These are phyloP conservation scores for Cladophialophora chaetospira DNA, from an alignment of 2,329 filamentous ascomycete genomes.

Conservation along the genomic window DNA sequence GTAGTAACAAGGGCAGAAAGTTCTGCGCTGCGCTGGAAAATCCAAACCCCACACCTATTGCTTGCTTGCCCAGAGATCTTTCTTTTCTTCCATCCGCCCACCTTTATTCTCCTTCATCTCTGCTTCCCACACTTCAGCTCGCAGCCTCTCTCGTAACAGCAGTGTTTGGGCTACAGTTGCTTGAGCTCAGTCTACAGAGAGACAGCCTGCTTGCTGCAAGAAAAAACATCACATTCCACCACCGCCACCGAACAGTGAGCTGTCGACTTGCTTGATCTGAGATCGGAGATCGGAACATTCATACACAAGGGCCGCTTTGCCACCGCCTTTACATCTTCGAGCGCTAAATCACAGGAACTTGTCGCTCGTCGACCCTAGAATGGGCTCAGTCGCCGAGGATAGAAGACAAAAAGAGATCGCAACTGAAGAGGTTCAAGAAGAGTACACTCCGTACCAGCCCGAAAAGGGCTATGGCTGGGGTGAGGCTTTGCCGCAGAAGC, in stretches of 20 bases:
- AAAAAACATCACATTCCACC: not conserved
- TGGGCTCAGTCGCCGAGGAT: slow-evolving; percentile 53
- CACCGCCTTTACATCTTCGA: not conserved
- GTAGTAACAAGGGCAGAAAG: slow-evolving; percentile 12
- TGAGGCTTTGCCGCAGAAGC: slow-evolving; percentile 91
- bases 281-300: not conserved
- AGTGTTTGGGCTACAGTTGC: slow-evolving; percentile 12
- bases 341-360: not conserved
- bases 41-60: slow-evolving; percentile 22
- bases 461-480: slow-evolving; percentile 83
- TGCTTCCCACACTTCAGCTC: slow-evolving; percentile 22
- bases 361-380: slow-evolving; percentile 41
- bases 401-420: slow-evolving; percentile 49
- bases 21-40: slow-evolving; percentile 12
- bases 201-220: slow-evolving; percentile 26
- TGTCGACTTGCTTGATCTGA: not conserved
- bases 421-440: slow-evolving; percentile 48
- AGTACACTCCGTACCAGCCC: slow-evolving; percentile 57
- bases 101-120: slow-evolving; percentile 15
- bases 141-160: not conserved
- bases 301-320: not conserved
- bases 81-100: slow-evolving; percentile 24
- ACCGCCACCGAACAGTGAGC: not conserved
- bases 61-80: slow-evolving; percentile 23
- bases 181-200: slow-evolving; percentile 21